Conservation (phyloP, 2,329 filamentous ascomycete species). For the Ramularia collo-cygni region DNA sequence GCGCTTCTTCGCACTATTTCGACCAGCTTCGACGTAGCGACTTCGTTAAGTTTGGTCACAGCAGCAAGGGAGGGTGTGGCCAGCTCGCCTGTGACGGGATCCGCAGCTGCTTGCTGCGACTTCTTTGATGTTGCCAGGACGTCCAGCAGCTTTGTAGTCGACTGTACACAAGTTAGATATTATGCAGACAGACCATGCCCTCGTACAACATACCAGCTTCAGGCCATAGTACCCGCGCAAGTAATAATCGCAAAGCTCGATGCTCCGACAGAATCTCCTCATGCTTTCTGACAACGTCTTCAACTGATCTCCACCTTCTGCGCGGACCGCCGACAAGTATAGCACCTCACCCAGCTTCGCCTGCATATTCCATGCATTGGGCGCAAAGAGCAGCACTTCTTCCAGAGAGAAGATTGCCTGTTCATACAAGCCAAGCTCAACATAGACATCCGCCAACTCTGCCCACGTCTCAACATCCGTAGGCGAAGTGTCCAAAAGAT, state of each 20-base stretch:
- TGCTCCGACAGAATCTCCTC: constrained; percentile 79
- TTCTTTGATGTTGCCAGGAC: constrained; percentile 21
- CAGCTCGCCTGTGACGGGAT: constrained; percentile 32
- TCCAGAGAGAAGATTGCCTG: constrained; percentile 86
- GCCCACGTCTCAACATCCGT: constrained; percentile 92
- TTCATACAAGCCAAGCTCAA: constrained; percentile 66
- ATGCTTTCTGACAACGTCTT: constrained; percentile 63
- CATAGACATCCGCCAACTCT: constrained; percentile 82
- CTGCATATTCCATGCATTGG: constrained; percentile 96
- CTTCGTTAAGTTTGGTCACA: constrained; percentile 61
- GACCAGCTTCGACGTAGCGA: constrained; percentile 65
- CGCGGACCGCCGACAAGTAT: constrained; percentile 54
- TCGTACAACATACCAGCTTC: constrained; percentile 49
- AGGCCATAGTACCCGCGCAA: constrained; percentile 88
- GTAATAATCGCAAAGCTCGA: constrained; percentile 92
- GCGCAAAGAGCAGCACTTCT: constrained; percentile 77
- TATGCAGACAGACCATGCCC: constrained; percentile 39
- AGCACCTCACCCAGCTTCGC: constrained; percentile 78
- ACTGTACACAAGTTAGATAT: constrained; percentile 13
- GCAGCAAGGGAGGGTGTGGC: constrained; percentile 51
- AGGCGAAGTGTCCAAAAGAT: constrained; percentile 73
- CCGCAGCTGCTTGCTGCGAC: constrained; percentile 26
- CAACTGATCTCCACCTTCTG: constrained; percentile 30
- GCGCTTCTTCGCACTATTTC: constrained; percentile 65
- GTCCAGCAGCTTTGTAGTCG: constrained; percentile 20